Percentiles rank a stretch among this genome's conserved stretches.
phyloP scores from a whole-genome alignment of 257 asterid species.

The Solanum bulbocastanum region DNA sequence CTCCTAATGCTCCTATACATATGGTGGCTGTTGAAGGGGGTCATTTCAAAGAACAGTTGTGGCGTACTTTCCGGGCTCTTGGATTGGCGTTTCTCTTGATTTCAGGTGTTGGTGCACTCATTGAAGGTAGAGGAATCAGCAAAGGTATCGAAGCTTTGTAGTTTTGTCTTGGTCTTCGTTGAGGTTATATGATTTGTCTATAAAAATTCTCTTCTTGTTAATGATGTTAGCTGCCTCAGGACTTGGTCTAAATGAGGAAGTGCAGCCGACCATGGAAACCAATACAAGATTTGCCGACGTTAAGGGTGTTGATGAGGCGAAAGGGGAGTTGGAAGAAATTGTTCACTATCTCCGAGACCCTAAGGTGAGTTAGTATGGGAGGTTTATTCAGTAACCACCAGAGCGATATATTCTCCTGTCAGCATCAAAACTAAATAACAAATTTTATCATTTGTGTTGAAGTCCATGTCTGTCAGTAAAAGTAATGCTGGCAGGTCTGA shows the following conservation, averaged over 20 bases:
- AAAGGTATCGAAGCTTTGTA: constrained; percentile 43
- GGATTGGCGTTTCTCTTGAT: constrained; percentile 69
- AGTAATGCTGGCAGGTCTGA: background rate
- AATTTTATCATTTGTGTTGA: background rate
- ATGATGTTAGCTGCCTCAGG: constrained; percentile 29
- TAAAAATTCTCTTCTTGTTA: background rate
- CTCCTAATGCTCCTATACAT: constrained; percentile 83
- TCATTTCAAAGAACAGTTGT: constrained; percentile 75
- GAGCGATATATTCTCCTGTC: background rate
- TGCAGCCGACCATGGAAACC: constrained; percentile 75
- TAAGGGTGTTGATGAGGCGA: constrained; percentile 98
- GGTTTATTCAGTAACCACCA: background rate
- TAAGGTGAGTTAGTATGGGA: constrained; percentile 39
- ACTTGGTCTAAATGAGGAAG: constrained; percentile 87
- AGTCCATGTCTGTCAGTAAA: background rate
- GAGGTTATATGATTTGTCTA: background rate
- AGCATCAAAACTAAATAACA: background rate
- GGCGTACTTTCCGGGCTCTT: constrained; percentile 84
- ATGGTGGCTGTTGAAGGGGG: constrained; percentile 88
- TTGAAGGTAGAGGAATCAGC: constrained; percentile 83
- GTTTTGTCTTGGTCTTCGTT: background rate
- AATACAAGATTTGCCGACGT: constrained; percentile 81
- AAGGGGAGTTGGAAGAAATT: constrained; percentile 87
- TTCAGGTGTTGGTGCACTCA: constrained; percentile 79
- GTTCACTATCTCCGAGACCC: constrained; percentile 98